Evolutionary conservation across 2,329 filamentous ascomycete genomes (phyloP), one percentile per base, ranked within the genome.

Genomic region (Xylaria sp.): DNA sequence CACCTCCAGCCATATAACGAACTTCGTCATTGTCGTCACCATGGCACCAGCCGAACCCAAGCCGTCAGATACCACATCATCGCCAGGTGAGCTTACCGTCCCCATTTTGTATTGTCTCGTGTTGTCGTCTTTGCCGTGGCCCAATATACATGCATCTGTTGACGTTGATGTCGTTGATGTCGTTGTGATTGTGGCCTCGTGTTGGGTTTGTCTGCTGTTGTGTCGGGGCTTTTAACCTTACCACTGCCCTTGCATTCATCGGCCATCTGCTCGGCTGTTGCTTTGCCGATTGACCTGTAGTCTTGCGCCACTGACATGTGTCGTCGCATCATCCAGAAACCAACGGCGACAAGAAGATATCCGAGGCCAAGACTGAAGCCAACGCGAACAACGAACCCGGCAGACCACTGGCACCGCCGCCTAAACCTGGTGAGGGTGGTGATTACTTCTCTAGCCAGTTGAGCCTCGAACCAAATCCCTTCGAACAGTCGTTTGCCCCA

Each of bases 381-480:
- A 75, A 81, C 72, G 79, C 84, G 75, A 87, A 68, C 83, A 83
- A 83, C 79, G 89, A 91, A 77, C 79, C 82, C 63, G 83, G 88
- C 76, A 89, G 88, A 81, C 88, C 90, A 64, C 86, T 93, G 76
- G 89, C 90, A 72, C 90, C 91, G 73, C 90, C 91, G 64, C 91
- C 90, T 67, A 90, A 90, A 80, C 87, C 89, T 63, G 82, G 82
- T 70, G 86, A 87, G 77, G 68, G 61, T 4, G 68, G 69, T 41
- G 91, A 93, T 76, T 93, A 91, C 80, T 93, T 93, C 79, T 86
- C 87, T 60, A 85, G 83, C 66, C 83, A 87, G 70, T 85, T 94
- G 78, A 90, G 88, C 75, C 87, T 92, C 79, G 96, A 98, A 83
- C 94, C 94, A 68, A 98, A 99, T 81, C 95, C 96, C 9, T 98